Evolutionary conservation across 805 yeast species (phyloP), one percentile per base, ranked within the genome.

Genomic region (Spathaspora boniae): DNA sequence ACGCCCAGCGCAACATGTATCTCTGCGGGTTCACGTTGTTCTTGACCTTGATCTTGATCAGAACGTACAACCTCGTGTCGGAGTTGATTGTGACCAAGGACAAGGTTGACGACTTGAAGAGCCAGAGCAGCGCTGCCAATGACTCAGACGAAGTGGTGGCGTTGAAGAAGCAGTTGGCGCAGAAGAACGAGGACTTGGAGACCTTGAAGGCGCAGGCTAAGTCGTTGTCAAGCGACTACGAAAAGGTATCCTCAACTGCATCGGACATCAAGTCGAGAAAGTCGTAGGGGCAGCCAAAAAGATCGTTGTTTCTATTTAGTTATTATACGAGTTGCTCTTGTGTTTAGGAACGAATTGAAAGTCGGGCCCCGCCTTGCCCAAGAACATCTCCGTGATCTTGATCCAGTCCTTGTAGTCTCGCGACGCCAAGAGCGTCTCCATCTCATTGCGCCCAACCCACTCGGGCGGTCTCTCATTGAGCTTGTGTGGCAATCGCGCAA

Each of bases 1-100:
- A 89, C 55, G 87, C 97, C 15, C 98, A 93, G 67, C 80, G 99
- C 67, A 93, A 93, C 70, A 78, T 88, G 82, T 93, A 93, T 52
- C 72, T 93, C 33, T 87, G 96, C 48, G 99, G 99, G 1, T 87
- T 89, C 63, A 88, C 98, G 2, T 74, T 93, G 58, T 93, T 93
- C 58, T 69, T 93, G 52, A 85, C 96, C 2, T 70, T 89, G 53
- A 82, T 87, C 34, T 78, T 89, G 47, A 80, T 82, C 53, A 76
- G 97, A 64, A 87, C 96, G 2, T 87, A 85, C 58, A 69, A 78
- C 3, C 70, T 88, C 46, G 94, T 86, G 20, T 80, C 80, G 32
- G 93, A 84, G 52, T 68, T 87, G 58, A 60, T 83, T 33, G 64
- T 65, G 40, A 73, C 79, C 50, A 83, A 79, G 70, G 87, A 76